Base-by-base conservation (phyloP, 192 early-diverging fungal species). In the Dissophora ornata region DNA sequence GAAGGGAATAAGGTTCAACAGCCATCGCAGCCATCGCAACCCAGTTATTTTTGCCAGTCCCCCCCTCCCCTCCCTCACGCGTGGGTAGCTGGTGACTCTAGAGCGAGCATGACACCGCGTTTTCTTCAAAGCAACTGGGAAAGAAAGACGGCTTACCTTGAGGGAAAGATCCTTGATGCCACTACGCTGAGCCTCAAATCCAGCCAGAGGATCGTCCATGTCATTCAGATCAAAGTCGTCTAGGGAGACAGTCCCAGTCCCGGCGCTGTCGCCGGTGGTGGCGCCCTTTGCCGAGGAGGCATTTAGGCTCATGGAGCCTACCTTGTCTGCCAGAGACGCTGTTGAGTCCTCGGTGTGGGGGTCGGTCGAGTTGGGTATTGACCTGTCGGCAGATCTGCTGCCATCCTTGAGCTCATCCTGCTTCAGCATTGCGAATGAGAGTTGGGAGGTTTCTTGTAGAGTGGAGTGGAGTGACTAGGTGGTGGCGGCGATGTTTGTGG, bases 171-270 rank as follows among this genome's bases (percentile, higher is more conserved):
- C 73, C 30, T 77, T 77, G 29, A 77, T 77, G 32, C 73, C 73
- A 51, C 73, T 77, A 47, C 73, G 63, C 25, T 77, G 73, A 11
- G 73, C 73, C 65, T 77, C 73, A 45, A 77, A 77, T 24, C 73
- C 73, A 21, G 73, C 73, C 18, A 77, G 59, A 15, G 73, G 73
- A 24, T 77, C 73, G 45, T 77, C 73, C 57, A 77, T 77, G 47
- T 77, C 73, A 44, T 77, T 77, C 5, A 77, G 22, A 38, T 77
- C 73, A 67, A 75, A 75, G 28, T 65, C 63, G 26, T 75, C 57
- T 8, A 50, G 36, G 24, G 56, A 28, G 1, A 36, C 26, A n/a
- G n/a, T n/a, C 12, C 21, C n/a, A 16, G 66, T 16, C 3, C 38
- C 29, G 34, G 49, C 5, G 34, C 38, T 29, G 33, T 30, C 18